phyloP scores from a whole-genome alignment of 495 filamentous ascomycete genomes.

The Penicillium paradoxum region DNA sequence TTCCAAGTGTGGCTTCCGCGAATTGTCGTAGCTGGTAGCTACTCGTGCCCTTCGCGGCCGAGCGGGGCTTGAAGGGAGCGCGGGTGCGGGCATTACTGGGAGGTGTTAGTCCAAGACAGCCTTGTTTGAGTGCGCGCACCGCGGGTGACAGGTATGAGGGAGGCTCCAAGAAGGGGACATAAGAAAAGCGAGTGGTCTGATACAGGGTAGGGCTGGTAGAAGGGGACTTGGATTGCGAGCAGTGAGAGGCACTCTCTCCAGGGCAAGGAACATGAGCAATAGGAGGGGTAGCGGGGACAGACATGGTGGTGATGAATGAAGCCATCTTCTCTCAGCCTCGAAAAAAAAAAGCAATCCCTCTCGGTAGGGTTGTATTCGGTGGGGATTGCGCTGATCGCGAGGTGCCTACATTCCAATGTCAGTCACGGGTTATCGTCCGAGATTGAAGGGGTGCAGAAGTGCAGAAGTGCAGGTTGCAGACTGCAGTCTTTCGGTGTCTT shows the following conservation, averaged over 20 bases:
- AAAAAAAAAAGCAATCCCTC: not conserved
- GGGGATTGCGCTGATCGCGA: conserved; percentile 22
- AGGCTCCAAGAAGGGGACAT: conserved; percentile 31
- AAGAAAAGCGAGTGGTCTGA: conserved; percentile 31
- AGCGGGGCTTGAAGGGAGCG: conserved; percentile 87
- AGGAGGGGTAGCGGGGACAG: conserved; percentile 43
- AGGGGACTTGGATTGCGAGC: conserved; percentile 10
- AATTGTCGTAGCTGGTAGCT: conserved; percentile 97
- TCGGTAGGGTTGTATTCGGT: conserved; percentile 11
- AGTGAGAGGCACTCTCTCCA: conserved; percentile 25
- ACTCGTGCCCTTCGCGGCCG: conserved; percentile 79
- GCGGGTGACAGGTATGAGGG: conserved; percentile 40
- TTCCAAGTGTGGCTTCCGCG: conserved; percentile 93
- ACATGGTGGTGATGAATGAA: conserved; percentile 70
- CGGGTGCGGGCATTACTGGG: conserved; percentile 82
- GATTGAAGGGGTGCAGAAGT: not conserved
- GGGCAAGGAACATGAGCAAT: conserved; percentile 31
- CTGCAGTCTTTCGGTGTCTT: not conserved
- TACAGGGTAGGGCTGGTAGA: conserved; percentile 24
- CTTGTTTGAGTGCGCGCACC: conserved; percentile 38
- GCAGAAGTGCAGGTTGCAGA: not conserved
- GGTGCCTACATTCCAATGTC: conserved; percentile 26
- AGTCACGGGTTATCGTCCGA: not conserved
- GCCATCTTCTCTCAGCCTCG: conserved; percentile 42
- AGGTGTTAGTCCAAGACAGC: conserved; percentile 40